Base-by-base conservation (phyloP, 2,329 filamentous ascomycete species). In the Parasarocladium wereldwijsianum region DNA sequence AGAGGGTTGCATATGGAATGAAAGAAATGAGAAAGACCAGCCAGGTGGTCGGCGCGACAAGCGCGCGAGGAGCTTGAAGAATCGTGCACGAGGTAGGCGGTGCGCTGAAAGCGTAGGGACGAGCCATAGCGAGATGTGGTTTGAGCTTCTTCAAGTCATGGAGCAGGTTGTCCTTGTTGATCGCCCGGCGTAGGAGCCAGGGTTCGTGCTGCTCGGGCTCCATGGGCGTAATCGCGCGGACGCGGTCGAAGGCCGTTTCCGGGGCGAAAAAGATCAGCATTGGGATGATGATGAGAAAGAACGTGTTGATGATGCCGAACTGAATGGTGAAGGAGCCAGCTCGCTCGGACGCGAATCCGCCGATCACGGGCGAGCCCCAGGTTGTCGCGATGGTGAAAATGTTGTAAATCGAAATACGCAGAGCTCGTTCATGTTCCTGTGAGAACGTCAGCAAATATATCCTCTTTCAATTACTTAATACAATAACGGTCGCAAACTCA, bases 291-390 rank as follows among this genome's bases (percentile, higher is more conserved):
- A 63, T 25, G 5, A 57, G 45, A 32, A 66, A 52, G 34, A 72
- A 60, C 24, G 52, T 46, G 41, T 53, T 61, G 36, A 71, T 52
- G 26, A 71, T 56, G 35, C 59, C 57, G 36, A 69, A 70, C 34
- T 66, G 64, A 15, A 59, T 46, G 9, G 52, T 52, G 42, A 63
- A 62, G 6, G 58, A 56, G 18, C 46, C 38, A 2, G 43, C 38
- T 11, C 49, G 46, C 29, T 50, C 49, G 0, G 64, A 64, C 21
- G 59, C 51, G 14, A 60, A 51, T 2, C 68, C 66, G 12, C 65
- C 64, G 5, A 72, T 40, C 4, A 73, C 49, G 0, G 69, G 69
- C 0, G 59, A 51, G 20, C 66, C 66, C 61, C 66, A 70, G 2
- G 60, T 67, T 4, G 59, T 57, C 8, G 56, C 47, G 8, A 63